Evolutionary conservation across 768 basidiomycete species (phyloP), one percentile per base, ranked within the genome.

Genomic region (Agaricus blazei): DNA sequence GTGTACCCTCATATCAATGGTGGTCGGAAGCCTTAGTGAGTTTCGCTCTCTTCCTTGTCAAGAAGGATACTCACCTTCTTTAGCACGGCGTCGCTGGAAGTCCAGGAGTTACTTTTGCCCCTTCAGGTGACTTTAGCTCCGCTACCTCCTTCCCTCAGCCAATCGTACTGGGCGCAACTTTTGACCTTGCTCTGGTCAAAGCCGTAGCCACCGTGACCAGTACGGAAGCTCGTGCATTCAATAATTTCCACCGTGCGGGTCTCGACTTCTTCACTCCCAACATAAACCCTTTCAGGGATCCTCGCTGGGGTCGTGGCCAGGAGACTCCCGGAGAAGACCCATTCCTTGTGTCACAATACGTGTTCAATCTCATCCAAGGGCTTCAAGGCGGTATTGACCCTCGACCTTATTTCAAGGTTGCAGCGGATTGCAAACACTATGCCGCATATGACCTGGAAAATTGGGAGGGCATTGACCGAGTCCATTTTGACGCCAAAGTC

Each of bases 291-390:
- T 83, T 83, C 72, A 81, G 75, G 54, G 83, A 84, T 58, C 82
- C 83, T 41, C 80, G 81, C 11, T 83, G 83, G 82, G 82, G 82
- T 5, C 71, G 82, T 44, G 81, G 81, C 0, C 81, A 82, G 59
- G 83, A 83, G 65, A 83, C 82, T 0, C 82, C 81, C 5, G 82
- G 82, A 51, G 82, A 84, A 65, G 83, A 84, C 49, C 75, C 81
- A 0, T 80, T 74, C 67, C 79, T 76, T 57, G 68, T 77, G 29
- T 63, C 77, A 0, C 75, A 75, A 67, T 84, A 83, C 57, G 80
- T 81, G 23, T 75, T 74, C 62, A 75, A 75, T 59, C 72, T 83
- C 45, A 73, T 84, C 24, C 65, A 76, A 2, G 82, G 82, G 0
- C 69, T 83, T 2, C 81, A 84, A 63, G 82, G 82, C 11, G 82